Conservation (phyloP, 179 eudicot genomes). For the Silene vulgaris region DNA sequence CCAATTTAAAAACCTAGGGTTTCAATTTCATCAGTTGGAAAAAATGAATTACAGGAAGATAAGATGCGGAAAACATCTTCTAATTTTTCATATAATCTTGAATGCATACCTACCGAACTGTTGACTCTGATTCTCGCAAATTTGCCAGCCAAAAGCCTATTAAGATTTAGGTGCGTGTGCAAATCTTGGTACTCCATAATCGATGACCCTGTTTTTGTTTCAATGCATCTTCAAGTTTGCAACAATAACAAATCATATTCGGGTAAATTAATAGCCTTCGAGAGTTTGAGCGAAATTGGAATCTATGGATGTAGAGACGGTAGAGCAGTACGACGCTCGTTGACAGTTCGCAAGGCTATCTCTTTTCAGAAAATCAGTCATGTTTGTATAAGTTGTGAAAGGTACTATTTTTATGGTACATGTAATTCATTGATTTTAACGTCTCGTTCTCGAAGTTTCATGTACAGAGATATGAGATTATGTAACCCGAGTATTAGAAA, state of each 20-base stretch:
- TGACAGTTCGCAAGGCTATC: neutral
- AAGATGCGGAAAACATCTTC: neutral
- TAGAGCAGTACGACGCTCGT: too few species aligned
- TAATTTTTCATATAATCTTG: neutral
- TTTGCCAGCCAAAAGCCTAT: neutral
- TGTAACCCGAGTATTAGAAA: constrained; percentile 8
- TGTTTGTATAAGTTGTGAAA: neutral
- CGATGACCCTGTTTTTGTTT: constrained; percentile 3
- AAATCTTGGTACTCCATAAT: neutral
- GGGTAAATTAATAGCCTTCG: neutral
- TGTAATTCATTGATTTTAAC: constrained; percentile 3
- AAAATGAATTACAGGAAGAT: neutral
- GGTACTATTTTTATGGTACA: neutral
- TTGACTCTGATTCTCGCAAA: neutral
- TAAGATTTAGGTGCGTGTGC: constrained; percentile 8
- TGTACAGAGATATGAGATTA: neutral
- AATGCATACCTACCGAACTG: neutral
- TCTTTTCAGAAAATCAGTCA: neutral
- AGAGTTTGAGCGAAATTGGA: neutral
- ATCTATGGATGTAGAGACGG: too few species aligned
- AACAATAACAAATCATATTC: neutral
- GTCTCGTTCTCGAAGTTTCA: neutral
- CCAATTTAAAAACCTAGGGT: too few species aligned
- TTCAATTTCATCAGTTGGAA: too few species aligned
- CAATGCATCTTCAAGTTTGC: constrained; percentile 1